phyloP scores from a whole-genome alignment of 805 yeast genomes.

The Sugiyamaella smithiae region DNA sequence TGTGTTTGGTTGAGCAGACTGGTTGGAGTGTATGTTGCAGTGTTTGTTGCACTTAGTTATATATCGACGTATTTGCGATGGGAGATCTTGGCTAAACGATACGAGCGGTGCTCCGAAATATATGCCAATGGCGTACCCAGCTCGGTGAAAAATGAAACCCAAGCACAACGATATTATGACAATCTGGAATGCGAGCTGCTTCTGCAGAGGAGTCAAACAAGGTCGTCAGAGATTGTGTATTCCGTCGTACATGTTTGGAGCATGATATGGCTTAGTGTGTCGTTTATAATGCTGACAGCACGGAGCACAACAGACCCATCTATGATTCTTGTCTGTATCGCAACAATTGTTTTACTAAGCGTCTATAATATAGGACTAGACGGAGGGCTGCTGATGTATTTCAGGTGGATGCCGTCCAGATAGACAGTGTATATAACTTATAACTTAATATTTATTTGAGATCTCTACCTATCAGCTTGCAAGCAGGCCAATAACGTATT shows the following conservation, averaged over 20 bases:
- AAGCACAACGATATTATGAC: neutral
- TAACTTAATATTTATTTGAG: too few species aligned
- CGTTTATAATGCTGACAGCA: neutral
- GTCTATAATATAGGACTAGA: neutral
- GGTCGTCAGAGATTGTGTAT: neutral
- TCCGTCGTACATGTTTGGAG: neutral
- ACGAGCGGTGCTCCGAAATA: neutral
- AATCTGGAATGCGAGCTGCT: slow-evolving; percentile 1
- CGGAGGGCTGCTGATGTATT: neutral
- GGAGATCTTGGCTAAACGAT: neutral
- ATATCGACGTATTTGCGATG: neutral
- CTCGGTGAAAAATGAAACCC: neutral
- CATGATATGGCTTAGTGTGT: neutral
- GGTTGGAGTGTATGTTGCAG: neutral
- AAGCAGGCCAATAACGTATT: too few species aligned
- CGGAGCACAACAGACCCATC: neutral
- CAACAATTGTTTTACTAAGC: neutral
- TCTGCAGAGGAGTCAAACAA: neutral
- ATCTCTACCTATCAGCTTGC: too few species aligned
- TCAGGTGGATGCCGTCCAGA: slow-evolving; percentile 2
- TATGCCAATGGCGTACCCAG: slow-evolving; percentile 2
- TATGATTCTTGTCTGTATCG: neutral
- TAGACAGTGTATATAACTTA: neutral
- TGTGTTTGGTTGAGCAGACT: neutral
- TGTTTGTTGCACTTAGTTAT: neutral